Evolutionary conservation across 139 green algal species (phyloP).

Genomic region (Chlorella sp.): DNA sequence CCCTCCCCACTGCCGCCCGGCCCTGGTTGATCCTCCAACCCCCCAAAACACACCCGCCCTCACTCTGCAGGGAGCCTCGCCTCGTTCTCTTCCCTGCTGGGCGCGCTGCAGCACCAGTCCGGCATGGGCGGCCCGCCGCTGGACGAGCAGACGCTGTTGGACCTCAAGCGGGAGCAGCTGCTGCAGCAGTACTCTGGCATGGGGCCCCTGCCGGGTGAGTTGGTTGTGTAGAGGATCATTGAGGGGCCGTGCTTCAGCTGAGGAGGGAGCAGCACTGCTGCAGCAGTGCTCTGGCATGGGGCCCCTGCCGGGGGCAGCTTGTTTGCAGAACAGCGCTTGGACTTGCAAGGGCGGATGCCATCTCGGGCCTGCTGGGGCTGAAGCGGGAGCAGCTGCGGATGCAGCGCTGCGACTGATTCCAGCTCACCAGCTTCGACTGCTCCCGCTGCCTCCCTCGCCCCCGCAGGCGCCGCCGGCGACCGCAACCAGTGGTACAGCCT

Average conservation of each 20-base stretch:
- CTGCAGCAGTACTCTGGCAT: neutral
- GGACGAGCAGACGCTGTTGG: neutral
- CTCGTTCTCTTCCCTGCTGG: neutral
- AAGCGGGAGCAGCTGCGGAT: constrained; percentile 10
- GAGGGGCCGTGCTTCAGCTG: neutral
- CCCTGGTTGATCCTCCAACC: neutral
- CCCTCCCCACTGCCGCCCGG: neutral
- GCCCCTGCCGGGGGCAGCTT: no score
- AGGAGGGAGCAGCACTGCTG: constrained; percentile 10
- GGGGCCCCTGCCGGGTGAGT: no score
- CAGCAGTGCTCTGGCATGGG: neutral
- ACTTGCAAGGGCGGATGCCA: no score
- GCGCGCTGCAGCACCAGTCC: neutral
- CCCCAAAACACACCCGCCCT: neutral
- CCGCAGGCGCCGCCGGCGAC: no score
- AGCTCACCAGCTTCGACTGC: no score
- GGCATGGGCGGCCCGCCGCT: neutral
- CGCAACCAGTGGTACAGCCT: no score
- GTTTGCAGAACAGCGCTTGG: no score
- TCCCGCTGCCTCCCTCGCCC: no score
- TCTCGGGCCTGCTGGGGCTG: neutral
- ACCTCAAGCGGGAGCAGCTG: neutral
- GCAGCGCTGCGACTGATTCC: neutral
- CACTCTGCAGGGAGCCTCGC: neutral
- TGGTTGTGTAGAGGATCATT: no score